Base-by-base conservation (phyloP, 1,284 basidiomycete species). In the Meira nashicola region DNA sequence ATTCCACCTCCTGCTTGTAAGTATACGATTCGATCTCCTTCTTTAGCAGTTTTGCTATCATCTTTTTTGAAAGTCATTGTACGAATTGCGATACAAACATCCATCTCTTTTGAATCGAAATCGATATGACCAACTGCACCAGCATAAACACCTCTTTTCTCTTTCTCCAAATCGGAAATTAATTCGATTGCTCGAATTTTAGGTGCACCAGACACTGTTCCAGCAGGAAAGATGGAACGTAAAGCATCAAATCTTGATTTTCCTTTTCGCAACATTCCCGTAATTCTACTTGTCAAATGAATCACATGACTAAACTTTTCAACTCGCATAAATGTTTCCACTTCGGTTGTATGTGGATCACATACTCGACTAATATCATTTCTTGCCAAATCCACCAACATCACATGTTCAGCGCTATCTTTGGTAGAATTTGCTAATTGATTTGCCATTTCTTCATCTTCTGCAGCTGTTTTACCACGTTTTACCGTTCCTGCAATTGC, bases 281-380 rank as follows among this genome's bases (percentile, higher is more conserved):
- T 92, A 37, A 98, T 89, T 82, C 94, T 91, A 41, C 90, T 93
- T 1, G 95, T 98, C 67, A 99, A 79, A 79, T 99, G 95, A 69
- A 95, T 97, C 69, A 99, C 95, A 79, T 99, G 95, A 71, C 89
- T 91, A 80, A 98, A 99, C 80, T 90, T 94, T 79, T 98, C 91
- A 19, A 99, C 80, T 64, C 83, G 82, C 92, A 98, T 96, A 57
- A 99, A 84, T 62, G 90, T 86, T 80, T 98, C 95, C 23, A 99
- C 93, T 72, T 92, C 89, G 71, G 97, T 94, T 0, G 94, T 96
- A 77, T 87, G 85, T 5, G 95, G 92, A 70, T 91, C 86, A 83
- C 94, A 98, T 23, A 98, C 91, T 21, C 95, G 87, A 79, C 96
- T 97, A 66, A 99, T 92, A 77, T 99, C 95, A 82, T 99, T 99